Percentiles rank a stretch among this genome's conserved stretches.
Conservation (phyloP, 352 stramenopile species). For the Blastocystis sp. region DNA sequence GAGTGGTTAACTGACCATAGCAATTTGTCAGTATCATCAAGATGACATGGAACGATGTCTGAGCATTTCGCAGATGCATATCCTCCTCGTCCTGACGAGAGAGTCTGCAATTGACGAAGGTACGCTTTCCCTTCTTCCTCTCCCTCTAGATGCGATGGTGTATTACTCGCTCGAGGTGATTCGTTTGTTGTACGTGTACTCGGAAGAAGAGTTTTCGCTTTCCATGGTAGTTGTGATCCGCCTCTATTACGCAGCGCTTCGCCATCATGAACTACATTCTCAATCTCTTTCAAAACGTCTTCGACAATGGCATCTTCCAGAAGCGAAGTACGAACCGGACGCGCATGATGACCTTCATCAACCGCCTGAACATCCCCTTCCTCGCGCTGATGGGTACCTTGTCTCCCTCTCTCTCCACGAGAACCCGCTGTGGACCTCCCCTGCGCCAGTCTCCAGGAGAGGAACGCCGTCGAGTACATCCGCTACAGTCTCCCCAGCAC, state of each 20-base stretch:
- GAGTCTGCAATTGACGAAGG: constrained; percentile 21
- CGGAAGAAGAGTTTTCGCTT: neutral
- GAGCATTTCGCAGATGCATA: neutral
- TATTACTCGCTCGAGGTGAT: neutral
- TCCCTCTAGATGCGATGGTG: neutral
- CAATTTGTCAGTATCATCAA: neutral
- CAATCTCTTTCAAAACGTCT: neutral
- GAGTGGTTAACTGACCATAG: neutral
- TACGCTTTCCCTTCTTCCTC: neutral
- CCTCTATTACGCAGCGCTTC: neutral
- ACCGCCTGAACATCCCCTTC: constrained; percentile 3
- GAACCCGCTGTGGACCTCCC: neutral
- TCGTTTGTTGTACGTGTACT: neutral
- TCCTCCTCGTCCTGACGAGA: neutral
- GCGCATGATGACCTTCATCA: constrained; percentile 12
- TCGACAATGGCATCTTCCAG: constrained; percentile 23
- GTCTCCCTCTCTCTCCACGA: neutral
- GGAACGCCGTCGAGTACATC: neutral
- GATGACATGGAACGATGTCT: neutral
- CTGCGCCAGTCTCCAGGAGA: neutral
- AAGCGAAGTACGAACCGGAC: constrained; percentile 26
- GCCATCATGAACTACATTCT: neutral
- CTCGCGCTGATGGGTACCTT: neutral
- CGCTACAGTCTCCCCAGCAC: neutral
- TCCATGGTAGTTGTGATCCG: neutral